Evolutionary conservation across 176 grass and related monocot genomes (phyloP), one percentile per base, ranked within the genome.

Genomic region (Thinopyrum elongatum): DNA sequence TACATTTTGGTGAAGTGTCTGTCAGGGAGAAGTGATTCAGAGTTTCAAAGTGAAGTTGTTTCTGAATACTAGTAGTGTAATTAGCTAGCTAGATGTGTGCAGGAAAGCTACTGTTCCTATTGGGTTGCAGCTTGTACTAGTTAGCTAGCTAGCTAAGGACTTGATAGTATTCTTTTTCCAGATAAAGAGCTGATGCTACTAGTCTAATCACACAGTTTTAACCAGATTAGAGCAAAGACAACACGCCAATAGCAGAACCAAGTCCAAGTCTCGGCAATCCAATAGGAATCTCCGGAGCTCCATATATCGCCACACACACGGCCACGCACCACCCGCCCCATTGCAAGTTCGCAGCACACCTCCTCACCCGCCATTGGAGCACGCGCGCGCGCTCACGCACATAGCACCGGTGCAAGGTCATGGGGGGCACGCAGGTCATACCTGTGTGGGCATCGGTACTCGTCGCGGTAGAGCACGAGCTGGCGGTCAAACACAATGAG

Each of bases 231-330:
- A 80, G 82, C 82, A 51, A 81, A 57, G 68, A 89, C 87, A 89
- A 83, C 82, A 44, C 27, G 77, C 70, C 86, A 88, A 77, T 55
- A 88, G 59, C 36, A 77, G 49, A 79, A 64, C 82, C 72, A 81
- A 13, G 77, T 66, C 82, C 72, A 81, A 13, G 76, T 66, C 69
- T 65, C 82, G 53, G 77, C 81, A 78, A 41, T 77, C 33, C 80
- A 42, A 84, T 67, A 38, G 87, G 78, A 84, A 90, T 92, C 87
- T 83, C 17, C 82, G 63, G 22, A 46, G 19, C 80, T 14, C 49
- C 57, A 69, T 80, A 85, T 78, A 81, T 71, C 8, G 66, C 62
- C 75, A 76, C 58, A 58, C 58, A 58, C 53, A 58, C 38, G 55
- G 38, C 60, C 49, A 44, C 68, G 14, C 72, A 55, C 49, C 49